Conservation (phyloP, 2,329 filamentous ascomycete species). For the Daldinia sp. region DNA sequence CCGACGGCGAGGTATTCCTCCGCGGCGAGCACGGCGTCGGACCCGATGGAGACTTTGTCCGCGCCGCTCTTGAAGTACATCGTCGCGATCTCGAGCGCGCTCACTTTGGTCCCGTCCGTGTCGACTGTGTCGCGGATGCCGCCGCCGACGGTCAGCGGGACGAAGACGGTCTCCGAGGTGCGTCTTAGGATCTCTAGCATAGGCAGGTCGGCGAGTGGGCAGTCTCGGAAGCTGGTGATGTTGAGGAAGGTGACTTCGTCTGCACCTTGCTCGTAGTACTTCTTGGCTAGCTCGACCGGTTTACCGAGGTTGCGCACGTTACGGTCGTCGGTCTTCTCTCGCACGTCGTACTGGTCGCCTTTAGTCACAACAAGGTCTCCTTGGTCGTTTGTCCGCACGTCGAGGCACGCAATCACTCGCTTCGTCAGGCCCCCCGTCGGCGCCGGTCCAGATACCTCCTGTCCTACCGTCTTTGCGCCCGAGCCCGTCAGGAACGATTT, state of each 20-base stretch:
- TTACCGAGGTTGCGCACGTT: conserved; percentile 94
- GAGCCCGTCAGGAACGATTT: conserved; percentile 87
- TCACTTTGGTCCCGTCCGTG: conserved; percentile 85
- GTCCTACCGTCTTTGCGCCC: conserved; percentile 65
- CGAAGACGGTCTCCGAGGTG: conserved; percentile 92
- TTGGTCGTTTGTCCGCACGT: conserved; percentile 92
- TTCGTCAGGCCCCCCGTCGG: conserved; percentile 81
- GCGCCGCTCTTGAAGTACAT: conserved; percentile 98
- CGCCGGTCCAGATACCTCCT: conserved; percentile 47
- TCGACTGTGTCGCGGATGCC: conserved; percentile 95
- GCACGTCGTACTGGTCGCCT: conserved; percentile 98
- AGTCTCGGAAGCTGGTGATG: conserved; percentile 98
- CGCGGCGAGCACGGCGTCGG: conserved; percentile 91
- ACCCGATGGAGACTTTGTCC: conserved; percentile 97
- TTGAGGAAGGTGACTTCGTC: conserved; percentile 98
- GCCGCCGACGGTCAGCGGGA: conserved; percentile 93
- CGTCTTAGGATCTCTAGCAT: conserved; percentile 94
- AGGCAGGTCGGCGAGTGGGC: conserved; percentile 88
- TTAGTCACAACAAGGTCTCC: conserved; percentile 98
- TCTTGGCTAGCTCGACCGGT: conserved; percentile 91
- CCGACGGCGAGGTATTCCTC: conserved; percentile 86
- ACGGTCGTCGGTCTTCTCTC: conserved; percentile 79
- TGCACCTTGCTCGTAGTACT: conserved; percentile 95
- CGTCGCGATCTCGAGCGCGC: conserved; percentile 90
- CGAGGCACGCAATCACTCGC: conserved; percentile 93